Base-by-base conservation (phyloP, 495 filamentous ascomycete genomes). In the Aspergillus leporis region DNA sequence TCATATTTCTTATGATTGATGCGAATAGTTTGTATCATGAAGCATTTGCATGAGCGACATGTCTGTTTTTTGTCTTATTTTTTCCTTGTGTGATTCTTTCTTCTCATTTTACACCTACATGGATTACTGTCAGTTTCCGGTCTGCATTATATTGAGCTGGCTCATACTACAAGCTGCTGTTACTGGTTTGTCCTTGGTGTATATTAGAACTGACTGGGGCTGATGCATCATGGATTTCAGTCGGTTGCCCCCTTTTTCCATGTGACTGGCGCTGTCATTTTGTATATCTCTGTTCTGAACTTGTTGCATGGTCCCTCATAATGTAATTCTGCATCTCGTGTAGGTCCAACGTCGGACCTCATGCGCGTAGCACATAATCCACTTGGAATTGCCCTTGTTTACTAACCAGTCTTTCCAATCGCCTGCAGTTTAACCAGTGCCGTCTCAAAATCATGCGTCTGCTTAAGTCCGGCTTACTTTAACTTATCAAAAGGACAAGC, bases 41-140 rank as follows among this genome's bases (percentile, higher is more conserved):
- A 68, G 56, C 58, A 69, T 72, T 62, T 67, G 63, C 69, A 72
- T 60, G 65, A 71, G 67, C 66, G 70, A 66, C 28, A n/a, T n/a
- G n/a, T n/a, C 58, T 53, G 54, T 62, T 59, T 65, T 61, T 36
- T 51, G 55, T 61, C 13, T 61, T 58, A 31, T 64, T 59, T 58
- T 51, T n/a, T 58, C 18, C 53, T 54, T 53, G 58, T 62, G 51
- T 52, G 41, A 59, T 62, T 62, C 53, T 41, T 57, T 61, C 48
- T 46, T 40, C 60, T 50, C 55, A 55, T 48, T 56, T 58, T 61
- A n/a, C 47, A 25, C 32, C 6, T 60, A 47, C 45, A 43, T 64
- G 55, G 49, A 19, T 56, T 30, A 23, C 18, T 59, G 51, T 60
- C 50, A 59, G 51, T 36, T 63, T 63, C 59, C 55, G 62, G 56